Base-by-base conservation (phyloP, 2,329 filamentous ascomycete species). In the Berkeleyomyces basicola region DNA sequence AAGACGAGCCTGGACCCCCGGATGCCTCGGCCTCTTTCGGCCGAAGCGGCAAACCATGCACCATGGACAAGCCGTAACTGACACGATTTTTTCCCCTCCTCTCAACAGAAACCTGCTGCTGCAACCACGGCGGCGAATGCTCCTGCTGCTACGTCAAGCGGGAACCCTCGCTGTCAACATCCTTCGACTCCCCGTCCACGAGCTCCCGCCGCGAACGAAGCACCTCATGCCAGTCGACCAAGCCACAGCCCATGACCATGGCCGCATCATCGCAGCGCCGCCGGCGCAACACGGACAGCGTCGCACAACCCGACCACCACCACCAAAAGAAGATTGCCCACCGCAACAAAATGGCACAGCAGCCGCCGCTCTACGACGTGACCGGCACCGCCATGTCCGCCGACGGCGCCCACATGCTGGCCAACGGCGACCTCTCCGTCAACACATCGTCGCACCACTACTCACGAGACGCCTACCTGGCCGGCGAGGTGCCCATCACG, bases 91-190 rank as follows among this genome's bases (percentile, higher is more conserved):
- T 23, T 23, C 2, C 2, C 23, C 23, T 23, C 23, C 23, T 2
- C 23, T 23, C 23, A 23, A 63, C 74, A 82, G 82, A 84, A 68
- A 84, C 80, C 68, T 87, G 84, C 72, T 86, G 82, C 73, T 87
- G 84, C 72, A 86, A 85, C 71, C 84, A 86, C 68, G 84, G 84
- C 66, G 82, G 79, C 55, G 80, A 80, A 68, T 87, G 84, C 75
- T 81, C 81, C 62, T 87, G 84, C 71, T 77, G 78, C 63, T 82
- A 86, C 14, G 82, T 81, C 61, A 83, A 86, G 71, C 82, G 82
- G 66, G 79, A 83, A 69, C 80, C 82, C 65, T 79, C 84, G 67
- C 73, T 75, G 65, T 76, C 78, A 62, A 68, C 72, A 57, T 42
- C 40, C 39, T 61, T 59, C 9, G 49, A 57, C 44, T 61, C 51